These are phyloP conservation scores for Boletus patriciae DNA, from an alignment of 768 basidiomycete genomes.

Conservation along the genomic window DNA sequence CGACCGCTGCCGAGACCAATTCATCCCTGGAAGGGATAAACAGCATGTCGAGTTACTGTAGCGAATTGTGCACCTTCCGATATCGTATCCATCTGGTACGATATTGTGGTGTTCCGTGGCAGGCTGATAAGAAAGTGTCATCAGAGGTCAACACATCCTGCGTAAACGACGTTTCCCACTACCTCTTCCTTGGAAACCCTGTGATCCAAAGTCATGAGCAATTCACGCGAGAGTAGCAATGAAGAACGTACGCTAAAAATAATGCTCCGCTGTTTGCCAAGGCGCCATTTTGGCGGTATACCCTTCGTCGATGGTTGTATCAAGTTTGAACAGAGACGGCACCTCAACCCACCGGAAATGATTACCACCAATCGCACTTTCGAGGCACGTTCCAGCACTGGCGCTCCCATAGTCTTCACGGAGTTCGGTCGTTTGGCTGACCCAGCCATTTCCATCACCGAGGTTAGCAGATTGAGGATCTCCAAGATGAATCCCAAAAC, in stretches of 20 bases:
- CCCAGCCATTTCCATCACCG: conserved; percentile 47
- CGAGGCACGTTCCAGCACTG: conserved; percentile 42
- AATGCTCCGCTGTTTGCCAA: conserved; percentile 47
- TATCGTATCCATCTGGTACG: conserved; percentile 47
- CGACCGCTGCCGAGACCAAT: conserved; percentile 40
- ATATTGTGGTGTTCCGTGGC: conserved; percentile 40
- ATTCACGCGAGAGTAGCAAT: background rate
- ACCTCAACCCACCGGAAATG: conserved; percentile 41
- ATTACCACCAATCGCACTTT: conserved; percentile 45
- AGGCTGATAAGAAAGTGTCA: conserved; percentile 20
- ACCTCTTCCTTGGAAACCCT: conserved; percentile 51
- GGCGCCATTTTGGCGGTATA: conserved; percentile 59
- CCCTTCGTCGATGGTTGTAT: conserved; percentile 21
- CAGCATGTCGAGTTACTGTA: background rate
- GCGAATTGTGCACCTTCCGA: conserved; percentile 37
- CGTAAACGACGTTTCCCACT: background rate
- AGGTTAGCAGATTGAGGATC: conserved; percentile 41
- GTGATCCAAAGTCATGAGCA: background rate
- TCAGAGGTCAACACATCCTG: background rate
- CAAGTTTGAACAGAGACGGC: background rate
- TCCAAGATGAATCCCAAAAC: conserved; percentile 36
- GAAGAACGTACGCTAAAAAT: conserved; percentile 52
- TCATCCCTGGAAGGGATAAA: conserved; percentile 29
- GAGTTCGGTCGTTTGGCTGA: conserved; percentile 45
- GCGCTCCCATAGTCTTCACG: conserved; percentile 42